Evolutionary conservation across 2,329 filamentous ascomycete species (phyloP).

Genomic region (Sphaerulina populicola): DNA sequence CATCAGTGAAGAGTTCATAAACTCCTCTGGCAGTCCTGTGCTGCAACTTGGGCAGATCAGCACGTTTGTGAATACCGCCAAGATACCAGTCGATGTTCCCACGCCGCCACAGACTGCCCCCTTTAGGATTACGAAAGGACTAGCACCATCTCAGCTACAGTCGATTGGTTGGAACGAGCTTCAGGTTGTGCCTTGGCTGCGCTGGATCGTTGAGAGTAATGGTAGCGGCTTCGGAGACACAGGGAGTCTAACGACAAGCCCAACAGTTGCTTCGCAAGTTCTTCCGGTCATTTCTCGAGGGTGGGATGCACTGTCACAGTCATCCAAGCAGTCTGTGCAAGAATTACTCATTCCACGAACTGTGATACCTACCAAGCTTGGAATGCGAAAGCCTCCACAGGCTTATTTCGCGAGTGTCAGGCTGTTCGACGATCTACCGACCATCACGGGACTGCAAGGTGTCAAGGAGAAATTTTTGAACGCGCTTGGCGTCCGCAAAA

Average conservation of each 20-base stretch:
- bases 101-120: slow-evolving; percentile 75
- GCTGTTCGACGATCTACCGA: slow-evolving; percentile 86
- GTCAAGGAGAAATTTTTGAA: slow-evolving; percentile 86
- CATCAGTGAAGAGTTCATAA: slow-evolving; percentile 45
- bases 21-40: slow-evolving; percentile 55
- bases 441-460: slow-evolving; percentile 63
- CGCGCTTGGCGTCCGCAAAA: slow-evolving; percentile 84
- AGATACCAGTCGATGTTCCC: slow-evolving; percentile 72
- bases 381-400: slow-evolving; percentile 77
- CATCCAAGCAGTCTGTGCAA: slow-evolving; percentile 57
- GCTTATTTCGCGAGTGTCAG: slow-evolving; percentile 92
- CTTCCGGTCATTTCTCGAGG: slow-evolving; percentile 76
- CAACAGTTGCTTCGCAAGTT: slow-evolving; percentile 67
- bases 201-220: slow-evolving; percentile 65
- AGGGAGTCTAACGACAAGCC: slow-evolving; percentile 61
- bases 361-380: slow-evolving; percentile 80
- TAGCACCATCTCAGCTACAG: slow-evolving; percentile 61
- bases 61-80: slow-evolving; percentile 65
- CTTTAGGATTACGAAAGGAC: slow-evolving; percentile 66
- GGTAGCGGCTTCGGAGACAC: slow-evolving; percentile 52
- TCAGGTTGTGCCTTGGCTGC: slow-evolving; percentile 76
- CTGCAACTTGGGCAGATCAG: slow-evolving; percentile 68
- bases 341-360: slow-evolving; percentile 58
- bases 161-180: slow-evolving; percentile 80
- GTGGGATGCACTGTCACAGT: slow-evolving; percentile 70